phyloP scores from a whole-genome alignment of 108 stramenopile species.

The Cyclotella kingstonii region DNA sequence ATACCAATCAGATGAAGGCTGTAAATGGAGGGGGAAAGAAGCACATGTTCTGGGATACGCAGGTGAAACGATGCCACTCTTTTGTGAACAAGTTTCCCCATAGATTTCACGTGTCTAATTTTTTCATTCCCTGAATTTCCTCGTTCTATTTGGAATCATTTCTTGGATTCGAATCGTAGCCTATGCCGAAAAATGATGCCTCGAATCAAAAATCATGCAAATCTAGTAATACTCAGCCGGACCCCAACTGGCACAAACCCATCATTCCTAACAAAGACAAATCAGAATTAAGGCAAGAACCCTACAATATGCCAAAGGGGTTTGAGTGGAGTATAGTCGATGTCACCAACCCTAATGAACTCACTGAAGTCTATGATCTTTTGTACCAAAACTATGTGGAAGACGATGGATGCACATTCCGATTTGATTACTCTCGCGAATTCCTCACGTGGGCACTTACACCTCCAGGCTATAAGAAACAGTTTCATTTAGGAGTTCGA shows the following conservation, averaged over 20 bases:
- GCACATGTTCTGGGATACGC: constrained; percentile 98
- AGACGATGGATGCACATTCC: constrained; percentile 97
- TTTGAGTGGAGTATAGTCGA: constrained; percentile 94
- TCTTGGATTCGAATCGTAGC: constrained; percentile 19
- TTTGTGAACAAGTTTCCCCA: neutral
- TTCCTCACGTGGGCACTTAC: constrained; percentile 95
- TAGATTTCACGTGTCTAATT: neutral
- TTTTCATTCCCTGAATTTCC: no score
- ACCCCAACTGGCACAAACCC: constrained; percentile 63
- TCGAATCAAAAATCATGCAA: constrained; percentile 46
- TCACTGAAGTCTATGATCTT: constrained; percentile 90
- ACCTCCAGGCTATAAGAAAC: constrained; percentile 82
- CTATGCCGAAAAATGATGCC: constrained; percentile 30
- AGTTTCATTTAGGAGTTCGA: constrained; percentile 92
- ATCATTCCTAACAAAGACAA: constrained; percentile 77
- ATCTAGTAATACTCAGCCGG: constrained; percentile 35
- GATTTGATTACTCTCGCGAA: constrained; percentile 93
- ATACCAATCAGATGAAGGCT: no score
- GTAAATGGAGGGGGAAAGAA: constrained; percentile 31
- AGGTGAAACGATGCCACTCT: constrained; percentile 52
- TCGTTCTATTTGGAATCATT: no score
- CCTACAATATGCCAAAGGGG: constrained; percentile 95
- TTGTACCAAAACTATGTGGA: constrained; percentile 98
- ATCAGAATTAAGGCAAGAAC: constrained; percentile 81
- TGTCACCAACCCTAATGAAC: constrained; percentile 58